These are phyloP conservation scores for Lipomyces starkeyi DNA, from an alignment of 805 yeast genomes.

Conservation along the genomic window DNA sequence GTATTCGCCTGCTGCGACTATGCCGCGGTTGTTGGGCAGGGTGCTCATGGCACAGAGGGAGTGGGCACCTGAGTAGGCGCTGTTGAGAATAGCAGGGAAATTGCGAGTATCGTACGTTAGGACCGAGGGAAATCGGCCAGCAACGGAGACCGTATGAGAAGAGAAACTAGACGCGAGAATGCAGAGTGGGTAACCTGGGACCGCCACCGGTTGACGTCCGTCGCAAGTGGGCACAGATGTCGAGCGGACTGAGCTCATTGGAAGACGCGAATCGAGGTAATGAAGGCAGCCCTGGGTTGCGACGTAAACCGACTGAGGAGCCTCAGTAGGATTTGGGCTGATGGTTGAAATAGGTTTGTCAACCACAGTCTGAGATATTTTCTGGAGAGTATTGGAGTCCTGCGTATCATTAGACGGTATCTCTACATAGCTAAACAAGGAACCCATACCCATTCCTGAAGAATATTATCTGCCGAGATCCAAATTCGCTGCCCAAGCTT, in stretches of 20 bases:
- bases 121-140: slow-evolving; percentile 35
- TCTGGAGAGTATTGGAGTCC: slow-evolving; percentile 25
- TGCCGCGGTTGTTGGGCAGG: slow-evolving; percentile 12
- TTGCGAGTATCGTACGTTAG: slow-evolving; percentile 30
- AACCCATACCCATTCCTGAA: slow-evolving; percentile 32
- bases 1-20: slow-evolving; percentile 37
- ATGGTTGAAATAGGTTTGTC: slow-evolving; percentile 18
- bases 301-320: slow-evolving; percentile 5
- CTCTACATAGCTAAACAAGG: background rate
- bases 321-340: slow-evolving; percentile 6
- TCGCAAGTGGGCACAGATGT: slow-evolving; percentile 8
- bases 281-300: slow-evolving; percentile 8
- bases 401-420: background rate
- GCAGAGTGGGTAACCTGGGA: slow-evolving; percentile 33
- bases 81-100: slow-evolving; percentile 12
- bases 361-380: slow-evolving; percentile 12
- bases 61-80: slow-evolving; percentile 37
- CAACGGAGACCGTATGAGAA: slow-evolving; percentile 18
- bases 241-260: slow-evolving; percentile 7
- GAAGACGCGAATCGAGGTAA: slow-evolving; percentile 13
- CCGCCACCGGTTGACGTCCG: slow-evolving; percentile 1
- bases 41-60: slow-evolving; percentile 25
- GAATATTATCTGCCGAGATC: slow-evolving; percentile 27
- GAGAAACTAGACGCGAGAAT: slow-evolving; percentile 23
- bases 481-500: slow-evolving; percentile 10